Evolutionary conservation across 164 flowering plant species (phyloP), one percentile per base, ranked within the genome.

Genomic region (Stephania cephalantha): DNA sequence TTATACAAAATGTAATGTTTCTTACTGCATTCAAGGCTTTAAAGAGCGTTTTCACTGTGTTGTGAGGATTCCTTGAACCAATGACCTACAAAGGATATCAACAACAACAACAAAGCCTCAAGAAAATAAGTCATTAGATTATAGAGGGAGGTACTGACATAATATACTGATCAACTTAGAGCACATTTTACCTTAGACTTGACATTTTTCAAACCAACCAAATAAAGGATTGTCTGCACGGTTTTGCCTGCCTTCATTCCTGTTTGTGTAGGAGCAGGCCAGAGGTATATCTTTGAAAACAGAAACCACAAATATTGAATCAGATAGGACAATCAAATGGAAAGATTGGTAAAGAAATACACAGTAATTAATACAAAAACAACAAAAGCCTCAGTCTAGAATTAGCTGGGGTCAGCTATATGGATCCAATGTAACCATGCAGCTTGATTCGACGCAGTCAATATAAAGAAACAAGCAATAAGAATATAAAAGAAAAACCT

Each of bases 1-100:
- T 44, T 69, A 44, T 13, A 12, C 17, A 22, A 69, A 4, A 44
- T 5, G 20, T 15, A 44, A 17, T 53, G 65, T 61, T 61, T 78
- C 85, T 78, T 80, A 85, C 88, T 63, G 87, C 86, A 69, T 83
- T 84, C 6, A 87, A 81, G 78, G 97, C 97, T 79, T 90, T 87
- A 72, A 95, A 89, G 42, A 92, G 67, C 65, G 95, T 97, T 82
- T 92, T 92, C 17, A 95, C 93, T 8, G 97, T 93, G 86, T 95
- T 95, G 75, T 87, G 83, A 31, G 94, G 93, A 79, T 92, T 95
- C 80, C 97, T 88, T 52, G 98, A 95, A 55, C 98, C 98, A 82
- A 95, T 75, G 46, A 95, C 95, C 97, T 92, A 77, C 71, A 77
- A 73, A 67, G 75, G 73, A 68, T 73, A 73, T 52, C n/a, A 48